Base-by-base conservation (phyloP, 2,329 filamentous ascomycete species). In the Diaporthe vexans region DNA sequence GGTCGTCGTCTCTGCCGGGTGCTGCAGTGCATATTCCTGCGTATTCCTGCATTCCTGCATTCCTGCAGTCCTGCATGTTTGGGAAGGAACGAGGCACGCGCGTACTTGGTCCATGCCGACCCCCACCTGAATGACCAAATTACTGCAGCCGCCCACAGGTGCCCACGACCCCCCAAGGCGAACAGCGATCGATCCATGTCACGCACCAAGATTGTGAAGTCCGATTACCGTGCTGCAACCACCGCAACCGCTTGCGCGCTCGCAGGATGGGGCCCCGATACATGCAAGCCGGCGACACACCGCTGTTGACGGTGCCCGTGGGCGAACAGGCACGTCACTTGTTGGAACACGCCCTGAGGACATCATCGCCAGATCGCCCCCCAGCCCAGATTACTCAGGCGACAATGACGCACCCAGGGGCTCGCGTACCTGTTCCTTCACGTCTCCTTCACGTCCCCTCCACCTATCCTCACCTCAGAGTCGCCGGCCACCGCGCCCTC, bases 291-390 rank as follows among this genome's bases (percentile, higher is more conserved):
- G 77, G 82, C 69, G 77, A 82, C 29, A 78, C 81, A 9, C 46
- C 72, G 35, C 76, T 80, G 51, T 81, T 82, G 69, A 76, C 76
- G 26, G 65, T 59, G 17, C 57, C 57, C 10, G 13, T 83, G 51
- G 78, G 78, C 1, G 74, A 82, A 21, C 79, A 81, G 0, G 75
- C 75, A 3, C 75, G 77, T 29, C 78, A 84, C 24, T 79, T 86
- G 56, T 79, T 86, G 56, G 77, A 74, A 24, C 79, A 80, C 26
- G 81, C 83, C 1, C 79, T 86, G 81, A 84, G 43, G 80, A 83
- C 29, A 80, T 86, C 52, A 76, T 86, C 61, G 76, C 78, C 68
- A 79, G 78, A 59, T 81, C 80, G 24, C 84, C 84, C 2, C 85
- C 85, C 29, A 29, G 29, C 29, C 29, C 29, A 29, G 29, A 29